phyloP scores from a whole-genome alignment of 345 rosid genomes.

The Citrus hindsii region DNA sequence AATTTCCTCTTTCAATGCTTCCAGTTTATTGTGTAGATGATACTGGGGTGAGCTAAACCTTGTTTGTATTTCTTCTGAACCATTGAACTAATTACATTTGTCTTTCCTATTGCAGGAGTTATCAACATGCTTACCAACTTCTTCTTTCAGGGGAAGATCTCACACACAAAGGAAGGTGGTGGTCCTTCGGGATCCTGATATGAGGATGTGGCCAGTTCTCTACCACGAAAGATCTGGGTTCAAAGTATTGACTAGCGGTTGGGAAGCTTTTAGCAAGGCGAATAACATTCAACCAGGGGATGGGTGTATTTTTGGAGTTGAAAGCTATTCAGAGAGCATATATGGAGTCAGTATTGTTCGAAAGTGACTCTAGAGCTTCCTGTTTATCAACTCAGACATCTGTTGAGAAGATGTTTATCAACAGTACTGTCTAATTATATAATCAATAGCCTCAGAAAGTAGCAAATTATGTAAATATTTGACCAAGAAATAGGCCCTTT shows the following conservation, averaged over 20 bases:
- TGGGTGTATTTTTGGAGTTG: conserved; percentile 23
- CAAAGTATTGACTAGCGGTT: conserved; percentile 24
- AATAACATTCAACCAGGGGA: conserved; percentile 30
- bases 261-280: conserved; percentile 33
- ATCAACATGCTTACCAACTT: conserved; percentile 21
- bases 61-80: background rate
- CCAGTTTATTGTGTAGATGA: background rate
- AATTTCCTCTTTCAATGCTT: background rate
- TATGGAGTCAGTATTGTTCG: conserved; percentile 13
- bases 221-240: conserved; percentile 16
- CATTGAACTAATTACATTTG: background rate
- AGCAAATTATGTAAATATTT: background rate
- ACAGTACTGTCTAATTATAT: background rate
- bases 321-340: background rate
- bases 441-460: background rate
- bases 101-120: conserved; percentile 20
- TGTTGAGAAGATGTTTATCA: background rate
- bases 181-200: conserved; percentile 27
- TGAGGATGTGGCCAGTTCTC: conserved; percentile 34
- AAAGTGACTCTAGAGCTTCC: background rate
- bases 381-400: background rate
- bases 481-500: background rate
- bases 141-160: background rate
- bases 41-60: background rate
- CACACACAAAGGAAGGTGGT: conserved; percentile 17